Evolutionary conservation across 805 yeast species (phyloP), one percentile per base, ranked within the genome.

Genomic region (Candida quercuum): DNA sequence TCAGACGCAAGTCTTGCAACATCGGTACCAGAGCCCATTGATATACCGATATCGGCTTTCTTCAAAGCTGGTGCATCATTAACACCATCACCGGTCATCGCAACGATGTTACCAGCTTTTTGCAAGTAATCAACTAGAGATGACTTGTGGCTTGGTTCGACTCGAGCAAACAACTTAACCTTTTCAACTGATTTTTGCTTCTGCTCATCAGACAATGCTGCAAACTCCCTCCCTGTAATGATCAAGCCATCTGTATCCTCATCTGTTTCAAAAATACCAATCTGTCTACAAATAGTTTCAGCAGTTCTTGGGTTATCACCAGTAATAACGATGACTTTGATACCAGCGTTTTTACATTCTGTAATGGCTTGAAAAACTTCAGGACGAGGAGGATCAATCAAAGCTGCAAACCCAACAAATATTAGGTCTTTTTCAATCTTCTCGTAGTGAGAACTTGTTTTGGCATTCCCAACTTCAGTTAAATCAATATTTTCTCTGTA

Each of bases 31-130:
- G 74, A 68, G 2, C 81, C 81, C 81, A 76, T 76, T 11, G 80
- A 74, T 47, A 76, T 69, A 38, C 82, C 82, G 39, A 76, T 76
- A 52, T 76, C 81, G 5, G 82, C 81, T 40, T 69, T 70, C 52
- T 74, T 76, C 48, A 76, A 60, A 5, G 82, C 78, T 7, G 82
- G 82, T 0, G 81, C 77, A 54, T 76, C 82, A 54, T 76, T 76
- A 26, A 76, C 81, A 42, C 82, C 82, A 54, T 76, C 82, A 31
- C 79, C 79, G 9, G 78, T 72, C 83, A 76, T 76, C 16, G 79
- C 83, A 34, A 75, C 80, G 49, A 71, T 68, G 41, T 73, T 76
- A 13, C 75, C 72, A 13, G 60, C 46, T 32, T 59, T 52, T 39
- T 67, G 72, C 28, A 64, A 46, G 13, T 69, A 71, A 32, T 72